A percentile compares a stretch with the other conserved stretches of the same genome.
These are phyloP conservation scores for Hyphopichia homilentoma DNA, from an alignment of 805 yeast genomes.

Conservation along the genomic window DNA sequence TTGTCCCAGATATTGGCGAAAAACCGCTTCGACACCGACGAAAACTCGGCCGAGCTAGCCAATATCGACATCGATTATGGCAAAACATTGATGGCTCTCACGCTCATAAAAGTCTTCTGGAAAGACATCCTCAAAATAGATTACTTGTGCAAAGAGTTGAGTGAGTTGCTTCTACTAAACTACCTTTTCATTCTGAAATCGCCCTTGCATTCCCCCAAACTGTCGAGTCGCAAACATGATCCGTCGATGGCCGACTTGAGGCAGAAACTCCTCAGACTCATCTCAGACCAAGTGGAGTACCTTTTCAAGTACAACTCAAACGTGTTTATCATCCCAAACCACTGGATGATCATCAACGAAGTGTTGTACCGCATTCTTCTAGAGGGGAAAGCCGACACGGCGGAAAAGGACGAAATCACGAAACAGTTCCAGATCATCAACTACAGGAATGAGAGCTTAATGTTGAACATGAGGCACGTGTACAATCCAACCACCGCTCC, in stretches of 20 bases:
- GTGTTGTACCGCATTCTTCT: constrained; percentile 39
- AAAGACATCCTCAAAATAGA: constrained; percentile 53
- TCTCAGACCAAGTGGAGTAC: constrained; percentile 29
- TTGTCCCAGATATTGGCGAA: constrained; percentile 20
- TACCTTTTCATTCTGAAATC: constrained; percentile 37
- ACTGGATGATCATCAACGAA: constrained; percentile 55
- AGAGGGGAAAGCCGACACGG: constrained; percentile 20
- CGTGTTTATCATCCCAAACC: constrained; percentile 59
- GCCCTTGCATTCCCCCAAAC: constrained; percentile 7
- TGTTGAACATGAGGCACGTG: constrained; percentile 43
- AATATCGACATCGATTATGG: constrained; percentile 30
- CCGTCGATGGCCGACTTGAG: constrained; percentile 16
- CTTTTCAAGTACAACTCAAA: constrained; percentile 51
- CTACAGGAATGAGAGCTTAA: constrained; percentile 68
- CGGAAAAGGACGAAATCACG: constrained; percentile 24
- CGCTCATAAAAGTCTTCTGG: constrained; percentile 71
- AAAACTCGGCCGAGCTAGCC: constrained; percentile 8
- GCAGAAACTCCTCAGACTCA: constrained; percentile 25
- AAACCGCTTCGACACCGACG: constrained; percentile 19
- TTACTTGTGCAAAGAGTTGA: constrained; percentile 58
- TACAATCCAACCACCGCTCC: neutral
- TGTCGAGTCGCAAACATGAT: constrained; percentile 2
- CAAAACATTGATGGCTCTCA: constrained; percentile 30
- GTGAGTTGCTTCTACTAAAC: constrained; percentile 54
- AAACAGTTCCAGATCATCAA: constrained; percentile 58